Percentiles rank a stretch among this genome's conserved stretches.
phyloP scores from a whole-genome alignment of 768 basidiomycete species.

The Clathrus columnatus region DNA sequence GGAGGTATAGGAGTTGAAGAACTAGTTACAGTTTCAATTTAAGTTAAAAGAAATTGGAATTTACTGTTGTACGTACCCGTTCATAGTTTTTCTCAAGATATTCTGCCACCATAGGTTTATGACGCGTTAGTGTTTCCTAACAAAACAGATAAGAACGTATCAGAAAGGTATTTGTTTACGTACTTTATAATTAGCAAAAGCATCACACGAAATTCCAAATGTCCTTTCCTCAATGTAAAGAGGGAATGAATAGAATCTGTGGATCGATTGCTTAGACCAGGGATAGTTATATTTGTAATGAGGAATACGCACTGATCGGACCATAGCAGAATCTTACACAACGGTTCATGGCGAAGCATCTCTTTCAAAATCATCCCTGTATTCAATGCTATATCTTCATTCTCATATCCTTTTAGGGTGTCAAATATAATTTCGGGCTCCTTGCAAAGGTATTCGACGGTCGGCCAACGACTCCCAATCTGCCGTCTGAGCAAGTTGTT shows the following conservation, averaged over 20 bases:
- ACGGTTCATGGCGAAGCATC: constrained; percentile 88
- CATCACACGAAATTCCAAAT: constrained; percentile 97
- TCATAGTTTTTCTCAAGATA: constrained; percentile 98
- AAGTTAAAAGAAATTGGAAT: not conserved
- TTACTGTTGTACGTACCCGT: constrained; percentile 44
- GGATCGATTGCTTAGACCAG: not conserved
- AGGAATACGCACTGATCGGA: constrained; percentile 74
- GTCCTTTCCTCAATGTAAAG: constrained; percentile 96
- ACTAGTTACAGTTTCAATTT: constrained; percentile 38
- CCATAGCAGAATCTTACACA: constrained; percentile 83
- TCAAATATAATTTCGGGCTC: constrained; percentile 73
- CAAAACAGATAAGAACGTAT: not conserved
- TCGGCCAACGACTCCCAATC: constrained; percentile 91
- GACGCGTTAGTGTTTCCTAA: constrained; percentile 85
- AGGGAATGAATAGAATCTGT: constrained; percentile 92
- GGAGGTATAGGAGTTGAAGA: constrained; percentile 91
- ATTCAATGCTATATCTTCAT: constrained; percentile 93
- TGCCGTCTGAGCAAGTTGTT: constrained; percentile 85
- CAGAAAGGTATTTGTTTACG: not conserved
- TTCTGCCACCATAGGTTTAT: constrained; percentile 96
- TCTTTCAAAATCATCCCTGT: constrained; percentile 97
- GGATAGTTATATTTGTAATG: not conserved
- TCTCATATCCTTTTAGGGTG: constrained; percentile 84
- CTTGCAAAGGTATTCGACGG: constrained; percentile 83
- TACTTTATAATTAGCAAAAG: constrained; percentile 85